phyloP scores from a whole-genome alignment of 192 early-diverging fungal species.

The Gonapodya prolifera region DNA sequence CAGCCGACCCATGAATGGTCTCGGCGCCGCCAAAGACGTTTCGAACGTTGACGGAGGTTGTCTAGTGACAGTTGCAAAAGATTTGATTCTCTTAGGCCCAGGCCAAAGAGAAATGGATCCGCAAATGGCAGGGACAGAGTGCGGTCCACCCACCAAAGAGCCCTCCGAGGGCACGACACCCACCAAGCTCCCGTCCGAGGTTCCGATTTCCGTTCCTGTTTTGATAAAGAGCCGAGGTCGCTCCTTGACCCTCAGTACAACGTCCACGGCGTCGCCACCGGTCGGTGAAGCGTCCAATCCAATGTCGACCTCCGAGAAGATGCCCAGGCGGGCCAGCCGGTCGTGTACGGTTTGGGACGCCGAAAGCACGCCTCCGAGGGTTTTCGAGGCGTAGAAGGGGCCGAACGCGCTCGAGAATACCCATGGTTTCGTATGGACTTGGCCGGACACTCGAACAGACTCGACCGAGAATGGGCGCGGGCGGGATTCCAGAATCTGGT shows the following conservation, averaged over 20 bases:
- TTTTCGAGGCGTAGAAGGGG: conserved; percentile 23
- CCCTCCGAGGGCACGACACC: background rate
- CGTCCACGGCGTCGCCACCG: conserved; percentile 39
- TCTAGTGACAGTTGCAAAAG: conserved; percentile 18
- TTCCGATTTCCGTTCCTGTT: conserved; percentile 84
- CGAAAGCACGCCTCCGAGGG: conserved; percentile 52
- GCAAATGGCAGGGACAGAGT: too few species aligned
- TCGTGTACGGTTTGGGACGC: conserved; percentile 36
- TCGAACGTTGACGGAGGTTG: conserved; percentile 52
- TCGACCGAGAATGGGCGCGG: too few species aligned
- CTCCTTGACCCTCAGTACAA: conserved; percentile 60
- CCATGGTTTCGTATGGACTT: too few species aligned
- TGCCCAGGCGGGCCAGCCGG: conserved; percentile 46
- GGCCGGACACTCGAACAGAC: too few species aligned
- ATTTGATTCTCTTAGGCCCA: too few species aligned
- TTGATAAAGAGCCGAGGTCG: conserved; percentile 55
- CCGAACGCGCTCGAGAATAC: conserved; percentile 26
- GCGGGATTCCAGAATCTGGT: too few species aligned
- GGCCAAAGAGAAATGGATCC: too few species aligned
- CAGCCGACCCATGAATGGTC: conserved; percentile 53
- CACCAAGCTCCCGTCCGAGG: conserved; percentile 78
- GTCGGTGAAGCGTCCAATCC: conserved; percentile 44
- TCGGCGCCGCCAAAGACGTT: conserved; percentile 89
- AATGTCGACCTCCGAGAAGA: conserved; percentile 55
- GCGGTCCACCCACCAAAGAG: conserved; percentile 16